These are phyloP conservation scores for Rhynchosporium graminicola DNA, from an alignment of 2,329 filamentous ascomycete species.

Conservation along the genomic window DNA sequence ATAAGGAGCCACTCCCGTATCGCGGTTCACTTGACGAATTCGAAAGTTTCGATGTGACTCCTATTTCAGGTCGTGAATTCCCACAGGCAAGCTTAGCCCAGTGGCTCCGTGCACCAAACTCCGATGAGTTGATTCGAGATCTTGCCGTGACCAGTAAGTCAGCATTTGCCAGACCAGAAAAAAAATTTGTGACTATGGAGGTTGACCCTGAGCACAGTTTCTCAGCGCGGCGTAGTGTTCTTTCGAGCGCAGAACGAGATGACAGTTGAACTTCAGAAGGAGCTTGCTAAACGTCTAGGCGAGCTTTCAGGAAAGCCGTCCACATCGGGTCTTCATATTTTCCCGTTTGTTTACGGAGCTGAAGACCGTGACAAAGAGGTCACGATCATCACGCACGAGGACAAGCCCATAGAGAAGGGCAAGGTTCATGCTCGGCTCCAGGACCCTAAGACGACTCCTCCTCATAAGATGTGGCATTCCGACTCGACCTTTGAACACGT, in stretches of 20 bases:
- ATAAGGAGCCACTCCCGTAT: conserved; percentile 36
- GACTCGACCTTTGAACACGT: conserved; percentile 66
- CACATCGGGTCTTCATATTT: conserved; percentile 60
- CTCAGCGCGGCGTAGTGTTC: conserved; percentile 69
- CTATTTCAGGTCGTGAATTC: conserved; percentile 50
- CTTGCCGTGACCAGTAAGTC: conserved; percentile 49
- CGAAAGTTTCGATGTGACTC: conserved; percentile 45
- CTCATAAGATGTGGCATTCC: conserved; percentile 51
- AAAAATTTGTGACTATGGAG: too few species aligned
- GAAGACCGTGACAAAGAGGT: conserved; percentile 51
- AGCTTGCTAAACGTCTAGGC: conserved; percentile 61
- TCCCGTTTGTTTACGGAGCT: conserved; percentile 57
- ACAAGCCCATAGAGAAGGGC: conserved; percentile 52
- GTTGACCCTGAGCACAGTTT: conserved; percentile 49
- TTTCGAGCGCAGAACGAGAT: conserved; percentile 65
- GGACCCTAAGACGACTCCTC: conserved; percentile 33
- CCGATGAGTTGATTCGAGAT: conserved; percentile 50
- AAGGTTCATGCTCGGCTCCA: conserved; percentile 30
- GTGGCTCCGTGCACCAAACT: conserved; percentile 48
- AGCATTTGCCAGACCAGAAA: not conserved
- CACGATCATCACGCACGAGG: conserved; percentile 65
- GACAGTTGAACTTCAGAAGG: conserved; percentile 64
- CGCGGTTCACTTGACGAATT: conserved; percentile 36
- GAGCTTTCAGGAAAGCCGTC: conserved; percentile 56
- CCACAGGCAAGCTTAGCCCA: conserved; percentile 47